A percentile compares a stretch with the other conserved stretches of the same genome.
Conservation (phyloP, 257 asterid genomes). For the Catharanthus roseus region DNA sequence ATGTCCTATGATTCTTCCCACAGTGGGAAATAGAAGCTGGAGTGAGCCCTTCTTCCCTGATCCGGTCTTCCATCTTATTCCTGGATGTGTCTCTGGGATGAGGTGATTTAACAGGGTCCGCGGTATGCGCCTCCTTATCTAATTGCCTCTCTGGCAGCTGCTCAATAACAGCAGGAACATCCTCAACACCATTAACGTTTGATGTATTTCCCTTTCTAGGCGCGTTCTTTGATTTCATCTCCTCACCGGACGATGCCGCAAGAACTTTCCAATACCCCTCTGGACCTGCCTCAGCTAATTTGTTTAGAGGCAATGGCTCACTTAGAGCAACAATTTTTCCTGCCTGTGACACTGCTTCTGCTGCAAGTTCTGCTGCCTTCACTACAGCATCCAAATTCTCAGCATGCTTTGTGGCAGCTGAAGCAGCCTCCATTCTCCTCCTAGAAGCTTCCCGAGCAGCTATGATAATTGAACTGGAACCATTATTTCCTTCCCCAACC, state of each 20-base stretch:
- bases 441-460: slow-evolving; percentile 94
- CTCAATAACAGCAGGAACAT: slow-evolving; percentile 26
- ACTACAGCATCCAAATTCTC: slow-evolving; percentile 86
- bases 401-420: slow-evolving; percentile 92
- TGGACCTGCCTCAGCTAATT: slow-evolving; percentile 70
- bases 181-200: slow-evolving; percentile 24
- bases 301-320: slow-evolving; percentile 65
- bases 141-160: slow-evolving; percentile 27
- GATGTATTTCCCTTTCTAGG: slow-evolving; percentile 28
- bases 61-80: slow-evolving; percentile 27
- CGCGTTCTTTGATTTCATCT: slow-evolving; percentile 29
- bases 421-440: slow-evolving; percentile 90
- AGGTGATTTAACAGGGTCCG: slow-evolving; percentile 24
- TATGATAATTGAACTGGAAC: slow-evolving; percentile 52
- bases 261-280: slow-evolving; percentile 58
- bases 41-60: slow-evolving; percentile 26
- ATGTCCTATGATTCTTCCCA: slow-evolving; percentile 35
- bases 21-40: slow-evolving; percentile 27
- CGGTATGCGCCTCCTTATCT: slow-evolving; percentile 30
- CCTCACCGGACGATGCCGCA: slow-evolving; percentile 30
- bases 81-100: slow-evolving; percentile 30
- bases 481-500: slow-evolving; percentile 41
- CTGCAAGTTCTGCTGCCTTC: slow-evolving; percentile 92
- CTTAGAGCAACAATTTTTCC: slow-evolving; percentile 84
- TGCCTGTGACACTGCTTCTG: slow-evolving; percentile 92